Percentiles rank a stretch among this genome's conserved stretches.
These are phyloP conservation scores for Rhizoclosmatium sp. DNA, from an alignment of 192 early-diverging fungal species.

Conservation along the genomic window DNA sequence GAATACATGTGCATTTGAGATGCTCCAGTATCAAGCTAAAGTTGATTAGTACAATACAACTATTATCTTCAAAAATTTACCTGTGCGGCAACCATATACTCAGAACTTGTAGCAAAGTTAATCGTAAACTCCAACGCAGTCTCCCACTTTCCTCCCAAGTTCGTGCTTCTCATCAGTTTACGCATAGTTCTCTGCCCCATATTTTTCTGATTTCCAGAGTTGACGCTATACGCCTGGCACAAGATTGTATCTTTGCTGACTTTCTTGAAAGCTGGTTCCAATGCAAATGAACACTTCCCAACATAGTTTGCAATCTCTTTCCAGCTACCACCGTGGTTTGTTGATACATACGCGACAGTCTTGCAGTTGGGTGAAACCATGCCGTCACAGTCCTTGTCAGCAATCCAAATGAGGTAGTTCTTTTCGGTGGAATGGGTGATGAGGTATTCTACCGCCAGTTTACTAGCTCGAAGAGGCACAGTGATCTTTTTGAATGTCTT, in stretches of 20 bases:
- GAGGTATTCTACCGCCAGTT: conserved; percentile 20
- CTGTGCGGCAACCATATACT: conserved; percentile 86
- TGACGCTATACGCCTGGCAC: conserved; percentile 69
- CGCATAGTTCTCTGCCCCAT: conserved; percentile 36
- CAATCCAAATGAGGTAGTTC: conserved; percentile 81
- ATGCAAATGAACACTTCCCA: conserved; percentile 79
- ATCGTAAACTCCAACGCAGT: conserved; percentile 23
- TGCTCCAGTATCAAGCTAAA: conserved; percentile 25
- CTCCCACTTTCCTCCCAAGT: conserved; percentile 38
- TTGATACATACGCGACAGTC: conserved; percentile 72
- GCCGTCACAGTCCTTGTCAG: conserved; percentile 36
- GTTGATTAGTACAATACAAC: neutral
- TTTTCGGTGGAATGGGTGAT: conserved; percentile 70
- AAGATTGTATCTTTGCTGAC: conserved; percentile 73
- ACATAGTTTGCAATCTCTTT: conserved; percentile 73
- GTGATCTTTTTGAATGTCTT: conserved; percentile 28
- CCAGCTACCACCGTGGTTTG: conserved; percentile 74
- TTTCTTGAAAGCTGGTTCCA: conserved; percentile 60
- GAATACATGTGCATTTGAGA: conserved; percentile 71
- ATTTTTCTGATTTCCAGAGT: conserved; percentile 63
- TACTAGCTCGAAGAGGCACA: conserved; percentile 29
- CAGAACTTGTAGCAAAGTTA: conserved; percentile 64
- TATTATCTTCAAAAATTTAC: conserved; percentile 18
- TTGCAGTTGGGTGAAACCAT: conserved; percentile 58
- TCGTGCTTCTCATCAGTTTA: conserved; percentile 40